A percentile compares a stretch with the other conserved stretches of the same genome.
These are phyloP conservation scores for Aureobasidium sp. DNA, from an alignment of 2,329 filamentous ascomycete genomes.

Conservation along the genomic window DNA sequence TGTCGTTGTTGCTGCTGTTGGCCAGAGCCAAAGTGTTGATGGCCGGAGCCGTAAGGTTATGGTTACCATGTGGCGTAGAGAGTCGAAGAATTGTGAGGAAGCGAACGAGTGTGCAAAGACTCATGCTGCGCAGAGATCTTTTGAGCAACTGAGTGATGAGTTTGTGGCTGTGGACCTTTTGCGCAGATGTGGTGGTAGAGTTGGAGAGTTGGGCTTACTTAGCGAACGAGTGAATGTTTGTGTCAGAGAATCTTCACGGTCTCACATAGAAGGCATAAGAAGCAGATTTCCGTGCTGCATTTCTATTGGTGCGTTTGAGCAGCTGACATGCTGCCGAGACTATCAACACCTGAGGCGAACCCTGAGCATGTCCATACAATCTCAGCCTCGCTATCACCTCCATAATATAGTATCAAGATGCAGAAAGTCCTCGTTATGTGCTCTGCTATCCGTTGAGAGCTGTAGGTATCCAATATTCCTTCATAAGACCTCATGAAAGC, in stretches of 20 bases:
- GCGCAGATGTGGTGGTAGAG: not conserved
- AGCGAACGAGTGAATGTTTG: not conserved
- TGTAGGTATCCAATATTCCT: not conserved
- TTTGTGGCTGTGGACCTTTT: no score
- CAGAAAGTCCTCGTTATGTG: not conserved
- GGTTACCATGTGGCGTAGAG: no score
- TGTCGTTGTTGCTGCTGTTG: not conserved
- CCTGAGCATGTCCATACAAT: no score
- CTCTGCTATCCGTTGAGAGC: not conserved
- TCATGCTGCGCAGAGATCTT: not conserved
- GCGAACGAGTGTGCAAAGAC: not conserved
- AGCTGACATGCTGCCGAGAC: not conserved
- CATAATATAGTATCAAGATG: no score
- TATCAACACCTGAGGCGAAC: not conserved
- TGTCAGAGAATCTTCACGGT: not conserved
- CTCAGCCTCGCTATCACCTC: not conserved
- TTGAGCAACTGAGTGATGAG: not conserved
- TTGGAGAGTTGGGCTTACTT: not conserved
- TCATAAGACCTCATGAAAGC: not conserved
- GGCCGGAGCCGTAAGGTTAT: no score
- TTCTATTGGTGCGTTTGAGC: not conserved
- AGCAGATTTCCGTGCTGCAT: not conserved
- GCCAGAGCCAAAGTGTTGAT: not conserved
- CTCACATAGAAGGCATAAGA: not conserved
- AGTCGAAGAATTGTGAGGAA: no score